Percentiles rank a stretch among this genome's conserved stretches.
phyloP scores from a whole-genome alignment of 768 basidiomycete species.

The Tylopilus sp. region DNA sequence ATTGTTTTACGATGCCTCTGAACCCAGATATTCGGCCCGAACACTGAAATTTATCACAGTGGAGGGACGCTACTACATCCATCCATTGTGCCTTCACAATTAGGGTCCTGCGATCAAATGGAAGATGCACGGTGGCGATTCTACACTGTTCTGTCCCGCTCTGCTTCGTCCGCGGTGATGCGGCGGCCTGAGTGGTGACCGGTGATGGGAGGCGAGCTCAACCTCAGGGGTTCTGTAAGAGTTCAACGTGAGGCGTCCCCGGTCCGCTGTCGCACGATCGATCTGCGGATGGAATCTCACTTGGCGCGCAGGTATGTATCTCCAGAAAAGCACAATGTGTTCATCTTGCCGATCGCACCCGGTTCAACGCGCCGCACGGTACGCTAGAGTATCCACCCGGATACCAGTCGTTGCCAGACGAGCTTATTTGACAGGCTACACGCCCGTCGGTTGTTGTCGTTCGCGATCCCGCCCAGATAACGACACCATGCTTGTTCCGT shows the following conservation, averaged over 20 bases:
- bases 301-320: background rate
- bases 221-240: conserved; percentile 1
- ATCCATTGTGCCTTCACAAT: conserved; percentile 10
- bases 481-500: conserved; percentile 6
- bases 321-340: background rate
- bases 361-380: background rate
- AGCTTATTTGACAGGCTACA: background rate
- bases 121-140: conserved; percentile 11
- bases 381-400: too few species aligned
- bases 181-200: background rate
- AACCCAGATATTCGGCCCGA: too few species aligned
- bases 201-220: background rate
- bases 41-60: too few species aligned
- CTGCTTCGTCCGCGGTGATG: conserved; percentile 21
- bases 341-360: background rate
- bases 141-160: background rate
- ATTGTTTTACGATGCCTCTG: too few species aligned
- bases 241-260: too few species aligned
- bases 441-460: background rate
- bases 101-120: conserved; percentile 13
- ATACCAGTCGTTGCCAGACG: background rate
- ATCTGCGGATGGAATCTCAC: background rate
- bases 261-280: too few species aligned
- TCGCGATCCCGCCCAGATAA: background rate
- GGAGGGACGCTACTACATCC: conserved; percentile 1